Base-by-base conservation (phyloP, 176 grass and related monocot genomes). In the Triticum dicoccoides region DNA sequence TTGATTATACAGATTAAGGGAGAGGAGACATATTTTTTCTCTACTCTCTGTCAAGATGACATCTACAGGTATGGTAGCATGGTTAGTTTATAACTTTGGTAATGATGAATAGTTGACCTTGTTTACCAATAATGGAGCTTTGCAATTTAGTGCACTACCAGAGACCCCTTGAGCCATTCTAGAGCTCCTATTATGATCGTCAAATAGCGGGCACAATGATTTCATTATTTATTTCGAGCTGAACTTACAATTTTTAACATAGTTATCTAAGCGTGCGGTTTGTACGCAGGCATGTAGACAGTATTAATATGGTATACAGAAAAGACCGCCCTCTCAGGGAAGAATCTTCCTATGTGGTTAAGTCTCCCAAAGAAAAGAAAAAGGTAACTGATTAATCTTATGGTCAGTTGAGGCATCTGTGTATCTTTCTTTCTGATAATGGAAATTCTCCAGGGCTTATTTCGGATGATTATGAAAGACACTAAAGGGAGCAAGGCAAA, bases 401-500 rank as follows among this genome's bases (percentile, higher is more conserved):
- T 54, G 51, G n/a, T 66, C 56, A 21, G 17, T 73, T 41, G 69
- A 71, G 70, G 30, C 38, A 77, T 85, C 25, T 67, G 23, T 73
- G 23, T 68, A 32, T 85, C 3, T 72, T 47, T 81, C 65, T 77
- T 61, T 52, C 47, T 86, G 44, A 96, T 24, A 70, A 39, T 38
- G 13, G 9, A 76, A 86, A 29, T 65, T 83, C 71, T 89, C 52
- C 90, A 99, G 97, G 97, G 97, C 65, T 79, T 99, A 65, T 88
- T 98, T 85, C 78, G 86, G 84, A 96, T 91, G 87, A 89, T 96
- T 68, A 89, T 96, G 84, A 99, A 94, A 89, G 92, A 99, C 76
- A 61, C 81, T 42, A 99, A 99, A 87, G 94, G 89, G 92, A 90
- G 70, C 83, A 99, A 93, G 84, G 79, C 41, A n/a, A 98, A 96